Percentiles rank a stretch among this genome's conserved stretches.
Evolutionary conservation across 257 asterid species (phyloP).

Genomic region (Ilex asprella): DNA sequence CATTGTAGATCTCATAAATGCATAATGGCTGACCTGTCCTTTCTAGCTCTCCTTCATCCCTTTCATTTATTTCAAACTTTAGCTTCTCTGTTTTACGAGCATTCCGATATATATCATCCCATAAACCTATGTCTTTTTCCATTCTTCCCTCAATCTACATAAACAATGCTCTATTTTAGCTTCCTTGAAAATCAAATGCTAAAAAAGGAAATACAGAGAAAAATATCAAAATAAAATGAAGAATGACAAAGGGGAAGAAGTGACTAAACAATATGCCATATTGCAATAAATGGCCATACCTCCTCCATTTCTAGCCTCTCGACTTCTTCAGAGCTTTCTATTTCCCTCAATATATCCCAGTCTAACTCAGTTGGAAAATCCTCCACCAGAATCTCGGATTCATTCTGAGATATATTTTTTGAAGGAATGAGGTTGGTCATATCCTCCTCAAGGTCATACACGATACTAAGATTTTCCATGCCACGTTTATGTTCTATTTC

Average conservation of each 20-base stretch:
- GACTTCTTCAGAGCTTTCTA: conserved; percentile 84
- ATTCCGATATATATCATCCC: conserved; percentile 89
- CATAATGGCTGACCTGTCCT: conserved; percentile 94
- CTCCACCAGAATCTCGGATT: conserved; percentile 32
- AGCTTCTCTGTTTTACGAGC: conserved; percentile 93
- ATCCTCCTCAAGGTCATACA: conserved; percentile 64
- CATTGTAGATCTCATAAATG: conserved; percentile 88
- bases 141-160: conserved; percentile 87
- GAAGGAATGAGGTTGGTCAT: conserved; percentile 27
- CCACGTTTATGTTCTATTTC: conserved; percentile 41
- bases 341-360: conserved; percentile 73
- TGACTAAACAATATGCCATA: not conserved
- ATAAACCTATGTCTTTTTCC: conserved; percentile 76
- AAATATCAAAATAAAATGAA: not conserved
- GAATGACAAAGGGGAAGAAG: not conserved
- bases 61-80: conserved; percentile 79
- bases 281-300: conserved; percentile 40
- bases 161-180: conserved; percentile 13
- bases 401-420: conserved; percentile 36
- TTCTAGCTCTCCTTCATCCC: conserved; percentile 99
- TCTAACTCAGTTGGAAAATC: conserved; percentile 58
- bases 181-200: not conserved
- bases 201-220: conserved; percentile 2
- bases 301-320: conserved; percentile 78
- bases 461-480: conserved; percentile 43